These are phyloP conservation scores for Colletotrichum neosansevieriae DNA, from an alignment of 2,329 filamentous ascomycete species.

Conservation along the genomic window DNA sequence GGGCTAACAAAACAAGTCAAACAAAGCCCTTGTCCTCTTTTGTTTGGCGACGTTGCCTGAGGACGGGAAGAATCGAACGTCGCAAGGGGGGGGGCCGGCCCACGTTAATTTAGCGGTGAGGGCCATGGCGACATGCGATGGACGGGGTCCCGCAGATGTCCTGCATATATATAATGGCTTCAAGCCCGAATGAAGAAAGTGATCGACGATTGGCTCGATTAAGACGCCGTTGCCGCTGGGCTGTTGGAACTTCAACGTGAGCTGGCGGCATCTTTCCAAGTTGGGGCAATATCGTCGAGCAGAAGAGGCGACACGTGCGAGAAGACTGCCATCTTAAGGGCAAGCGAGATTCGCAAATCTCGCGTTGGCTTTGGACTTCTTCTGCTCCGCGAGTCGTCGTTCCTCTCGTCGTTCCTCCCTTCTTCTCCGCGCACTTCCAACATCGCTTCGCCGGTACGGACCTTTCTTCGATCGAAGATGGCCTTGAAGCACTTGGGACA, in stretches of 20 bases:
- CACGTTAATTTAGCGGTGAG: constrained; percentile 22
- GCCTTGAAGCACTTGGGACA: constrained; percentile 1
- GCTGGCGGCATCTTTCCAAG: neutral
- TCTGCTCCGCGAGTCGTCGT: neutral
- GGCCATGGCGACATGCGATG: constrained; percentile 5
- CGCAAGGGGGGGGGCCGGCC: neutral
- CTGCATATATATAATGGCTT: constrained; percentile 3
- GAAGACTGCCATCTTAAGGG: neutral
- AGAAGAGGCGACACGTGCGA: neutral
- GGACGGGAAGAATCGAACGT: constrained; percentile 5
- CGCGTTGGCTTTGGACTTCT: neutral
- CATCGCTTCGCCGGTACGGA: neutral
- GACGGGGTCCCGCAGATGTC: constrained; percentile 7
- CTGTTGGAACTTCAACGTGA: constrained; percentile 4
- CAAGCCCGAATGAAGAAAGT: neutral
- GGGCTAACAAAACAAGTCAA: neutral
- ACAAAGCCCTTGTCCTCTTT: neutral
- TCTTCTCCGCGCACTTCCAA: neutral
- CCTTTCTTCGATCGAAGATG: constrained; percentile 1
- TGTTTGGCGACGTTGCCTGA: neutral
- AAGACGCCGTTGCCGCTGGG: constrained; percentile 9
- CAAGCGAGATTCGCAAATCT: constrained; percentile 9
- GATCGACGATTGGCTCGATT: constrained; percentile 6
- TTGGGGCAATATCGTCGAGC: constrained; percentile 1
- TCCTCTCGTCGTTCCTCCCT: neutral